phyloP scores from a whole-genome alignment of 768 basidiomycete species.

The Rubroboletus pulcherrimus region DNA sequence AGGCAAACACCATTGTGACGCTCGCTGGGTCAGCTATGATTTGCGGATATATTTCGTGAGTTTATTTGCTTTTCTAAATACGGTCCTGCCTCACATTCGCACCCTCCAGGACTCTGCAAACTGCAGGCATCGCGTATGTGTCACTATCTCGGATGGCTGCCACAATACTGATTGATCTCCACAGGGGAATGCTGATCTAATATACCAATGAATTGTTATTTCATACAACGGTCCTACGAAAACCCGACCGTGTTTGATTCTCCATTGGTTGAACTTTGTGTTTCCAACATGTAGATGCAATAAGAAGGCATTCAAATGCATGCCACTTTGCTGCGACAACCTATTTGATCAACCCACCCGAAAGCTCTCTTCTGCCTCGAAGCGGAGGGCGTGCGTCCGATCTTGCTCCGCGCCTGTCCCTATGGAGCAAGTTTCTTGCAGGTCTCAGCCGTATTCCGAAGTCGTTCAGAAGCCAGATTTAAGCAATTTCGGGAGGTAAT shows the following conservation, averaged over 20 bases:
- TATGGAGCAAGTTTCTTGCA: neutral
- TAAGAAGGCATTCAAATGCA: neutral
- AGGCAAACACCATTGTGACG: constrained; percentile 65
- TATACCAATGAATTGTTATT: constrained; percentile 15
- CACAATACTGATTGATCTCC: constrained; percentile 16
- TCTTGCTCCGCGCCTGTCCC: neutral
- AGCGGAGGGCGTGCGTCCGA: neutral
- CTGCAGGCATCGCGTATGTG: constrained; percentile 56
- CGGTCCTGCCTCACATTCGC: neutral
- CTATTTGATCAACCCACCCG: neutral
- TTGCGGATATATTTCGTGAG: constrained; percentile 60
- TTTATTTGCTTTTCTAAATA: neutral
- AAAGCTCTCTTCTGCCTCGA: neutral
- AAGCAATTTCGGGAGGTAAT: neutral
- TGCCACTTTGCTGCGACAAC: neutral
- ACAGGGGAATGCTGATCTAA: constrained; percentile 47
- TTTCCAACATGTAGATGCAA: neutral
- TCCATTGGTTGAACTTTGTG: neutral
- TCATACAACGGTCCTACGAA: neutral
- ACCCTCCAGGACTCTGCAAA: constrained; percentile 43
- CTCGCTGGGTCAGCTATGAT: constrained; percentile 68
- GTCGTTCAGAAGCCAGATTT: neutral
- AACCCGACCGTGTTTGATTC: neutral
- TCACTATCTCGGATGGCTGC: neutral
- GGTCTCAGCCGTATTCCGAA: neutral